These are phyloP conservation scores for Quillaja saponaria DNA, from an alignment of 306 rosid species.

Conservation along the genomic window DNA sequence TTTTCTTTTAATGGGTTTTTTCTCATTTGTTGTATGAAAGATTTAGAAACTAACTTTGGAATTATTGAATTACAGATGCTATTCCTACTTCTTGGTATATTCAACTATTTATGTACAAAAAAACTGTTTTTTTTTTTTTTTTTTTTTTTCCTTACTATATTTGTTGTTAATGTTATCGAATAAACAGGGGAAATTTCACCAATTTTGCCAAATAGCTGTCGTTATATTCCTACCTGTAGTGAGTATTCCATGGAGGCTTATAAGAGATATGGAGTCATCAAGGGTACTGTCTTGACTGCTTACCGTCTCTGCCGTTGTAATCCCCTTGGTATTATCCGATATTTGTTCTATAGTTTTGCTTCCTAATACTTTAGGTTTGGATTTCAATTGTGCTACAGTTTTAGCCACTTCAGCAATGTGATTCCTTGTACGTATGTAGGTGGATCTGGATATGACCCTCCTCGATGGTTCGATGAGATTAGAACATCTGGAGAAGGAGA, in stretches of 20 bases:
- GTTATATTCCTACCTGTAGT: constrained; percentile 81
- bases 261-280: constrained; percentile 74
- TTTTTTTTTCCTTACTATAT: neutral
- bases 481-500: constrained; percentile 45
- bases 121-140: neutral
- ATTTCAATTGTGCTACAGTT: neutral
- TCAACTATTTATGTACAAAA: too few relatives aligned
- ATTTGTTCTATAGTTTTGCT: neutral
- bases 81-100: too few relatives aligned
- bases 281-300: constrained; percentile 73
- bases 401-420: neutral
- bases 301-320: constrained; percentile 94
- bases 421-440: constrained; percentile 37
- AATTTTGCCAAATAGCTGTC: constrained; percentile 75
- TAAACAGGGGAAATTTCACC: constrained; percentile 90
- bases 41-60: too few relatives aligned
- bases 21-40: too few relatives aligned
- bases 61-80: too few relatives aligned
- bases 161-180: neutral
- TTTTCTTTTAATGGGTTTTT: neutral
- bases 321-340: constrained; percentile 69
- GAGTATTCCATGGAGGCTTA: constrained; percentile 97
- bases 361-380: constrained; percentile 6
- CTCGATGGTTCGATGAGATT: constrained; percentile 76
- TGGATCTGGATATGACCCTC: constrained; percentile 91